Base-by-base conservation (phyloP, 2,329 filamentous ascomycete species). In the Colletotrichum sp. region DNA sequence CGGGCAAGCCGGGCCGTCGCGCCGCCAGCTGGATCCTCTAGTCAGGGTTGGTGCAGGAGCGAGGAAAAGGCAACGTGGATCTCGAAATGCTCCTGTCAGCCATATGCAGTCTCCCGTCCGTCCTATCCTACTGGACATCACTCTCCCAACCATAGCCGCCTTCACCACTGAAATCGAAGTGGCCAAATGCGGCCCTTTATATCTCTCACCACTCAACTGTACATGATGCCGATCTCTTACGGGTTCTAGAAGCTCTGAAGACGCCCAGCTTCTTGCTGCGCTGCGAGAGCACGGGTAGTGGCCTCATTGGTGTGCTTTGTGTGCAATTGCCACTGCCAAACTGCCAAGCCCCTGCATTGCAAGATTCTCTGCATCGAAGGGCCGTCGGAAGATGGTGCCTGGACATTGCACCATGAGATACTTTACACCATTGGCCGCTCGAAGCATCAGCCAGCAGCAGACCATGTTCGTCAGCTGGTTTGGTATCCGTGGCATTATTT, bases 101-200 rank as follows among this genome's bases (percentile, higher is more conserved):
- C 64, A 32, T 32, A 49, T 49, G 70, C 64, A 73, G 32, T 57
- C 44, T 63, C n/a, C n/a, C 19, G 44, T 62, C 70, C 59, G 74
- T 30, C 34, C 29, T 61, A 61, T 73, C 70, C 70, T 69, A 74
- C 36, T 61, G 64, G 65, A 44, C 30, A 52, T 19, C 22, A 8
- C n/a, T 36, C 36, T 65, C 29, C 4, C 69, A 30, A 27, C 19
- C 19, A 61, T 36, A 30, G 25, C 39, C 59, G 71, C 59, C 59
- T 65, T 29, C 19, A 65, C 34, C 11, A 16, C 27, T n/a, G 13
- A 13, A 5, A 65, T 61, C 11, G 19, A 27, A 27, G 57, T 59
- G 70, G 70, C 64, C 64, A 59, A 49, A 68, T 74, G 71, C 59
- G 27, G 25, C 61, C 63, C 39, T 68, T 73, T 68, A 73, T 76